phyloP scores from a whole-genome alignment of 352 stramenopile species.

The Phytophthora sojae region DNA sequence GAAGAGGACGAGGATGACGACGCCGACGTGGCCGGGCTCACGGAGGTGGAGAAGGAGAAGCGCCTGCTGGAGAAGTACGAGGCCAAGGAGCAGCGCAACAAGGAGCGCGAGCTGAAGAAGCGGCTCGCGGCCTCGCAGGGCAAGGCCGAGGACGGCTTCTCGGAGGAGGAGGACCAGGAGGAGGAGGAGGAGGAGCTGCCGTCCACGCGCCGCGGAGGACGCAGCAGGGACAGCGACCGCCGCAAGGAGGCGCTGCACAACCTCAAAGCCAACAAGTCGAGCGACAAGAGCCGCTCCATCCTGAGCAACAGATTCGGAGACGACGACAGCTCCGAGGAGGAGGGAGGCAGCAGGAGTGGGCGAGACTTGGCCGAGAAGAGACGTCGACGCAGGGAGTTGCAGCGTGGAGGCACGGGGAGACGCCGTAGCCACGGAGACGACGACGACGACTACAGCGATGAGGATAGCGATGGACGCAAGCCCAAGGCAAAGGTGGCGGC shows the following conservation, averaged over 20 bases:
- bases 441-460: constrained; percentile 55
- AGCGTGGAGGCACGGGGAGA: constrained; percentile 51
- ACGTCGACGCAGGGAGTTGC: constrained; percentile 75
- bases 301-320: constrained; percentile 78
- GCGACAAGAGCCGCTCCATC: constrained; percentile 79
- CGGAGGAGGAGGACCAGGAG: constrained; percentile 39
- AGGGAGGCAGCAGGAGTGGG: constrained; percentile 41
- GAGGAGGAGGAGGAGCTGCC: constrained; percentile 55
- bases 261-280: constrained; percentile 81
- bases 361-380: constrained; percentile 80
- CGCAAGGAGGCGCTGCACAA: constrained; percentile 85
- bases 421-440: constrained; percentile 32
- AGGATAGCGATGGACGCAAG: constrained; percentile 48
- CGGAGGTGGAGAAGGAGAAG: constrained; percentile 90
- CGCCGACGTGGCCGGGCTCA: constrained; percentile 72
- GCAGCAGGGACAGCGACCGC: constrained; percentile 70
- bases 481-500: constrained; percentile 32
- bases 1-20: constrained; percentile 66
- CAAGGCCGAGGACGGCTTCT: constrained; percentile 45
- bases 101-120: constrained; percentile 87
- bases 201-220: constrained; percentile 60
- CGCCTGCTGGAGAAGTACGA: constrained; percentile 89
- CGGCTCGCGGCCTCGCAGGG: constrained; percentile 67
- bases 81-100: constrained; percentile 81
- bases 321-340: constrained; percentile 61